These are phyloP conservation scores for Termitomyces titanicus DNA, from an alignment of 768 basidiomycete species.

Conservation along the genomic window DNA sequence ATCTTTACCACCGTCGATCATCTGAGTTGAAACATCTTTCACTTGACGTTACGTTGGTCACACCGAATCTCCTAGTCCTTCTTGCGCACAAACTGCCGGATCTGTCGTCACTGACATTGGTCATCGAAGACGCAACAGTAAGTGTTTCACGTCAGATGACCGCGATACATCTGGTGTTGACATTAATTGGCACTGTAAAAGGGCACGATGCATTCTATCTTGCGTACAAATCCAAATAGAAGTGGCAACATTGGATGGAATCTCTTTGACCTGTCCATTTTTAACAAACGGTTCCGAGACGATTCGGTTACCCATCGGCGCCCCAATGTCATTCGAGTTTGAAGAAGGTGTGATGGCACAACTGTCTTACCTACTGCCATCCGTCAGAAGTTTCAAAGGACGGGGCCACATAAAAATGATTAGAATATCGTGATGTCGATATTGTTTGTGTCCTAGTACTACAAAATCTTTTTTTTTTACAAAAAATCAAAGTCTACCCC, in stretches of 20 bases:
- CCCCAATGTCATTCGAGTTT: constrained; percentile 6
- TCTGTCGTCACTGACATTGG: constrained; percentile 1
- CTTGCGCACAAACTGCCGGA: constrained; percentile 4
- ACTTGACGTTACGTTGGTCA: constrained; percentile 1
- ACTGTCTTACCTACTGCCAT: background rate
- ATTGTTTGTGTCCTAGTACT: background rate
- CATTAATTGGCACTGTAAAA: background rate
- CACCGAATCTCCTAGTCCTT: constrained; percentile 2
- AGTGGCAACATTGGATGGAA: background rate
- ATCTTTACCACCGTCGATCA: background rate
- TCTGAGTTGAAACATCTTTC: constrained; percentile 1
- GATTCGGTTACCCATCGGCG: background rate
- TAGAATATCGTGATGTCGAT: background rate
- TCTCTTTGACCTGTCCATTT: constrained; percentile 7
- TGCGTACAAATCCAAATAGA: background rate
- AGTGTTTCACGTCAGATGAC: background rate
- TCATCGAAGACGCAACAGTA: constrained; percentile 5
- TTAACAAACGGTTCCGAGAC: constrained; percentile 7
- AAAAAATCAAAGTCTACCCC: no score
- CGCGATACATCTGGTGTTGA: background rate
- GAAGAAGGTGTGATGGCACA: constrained; percentile 8
- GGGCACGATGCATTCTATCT: constrained; percentile 2
- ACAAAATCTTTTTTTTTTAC: no score
- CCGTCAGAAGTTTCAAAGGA: constrained; percentile 7
- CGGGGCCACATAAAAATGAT: constrained; percentile 3